A percentile compares a stretch with the other conserved stretches of the same genome.
Evolutionary conservation across 2,329 filamentous ascomycete species (phyloP).

Genomic region (Aspergillus neotritici): DNA sequence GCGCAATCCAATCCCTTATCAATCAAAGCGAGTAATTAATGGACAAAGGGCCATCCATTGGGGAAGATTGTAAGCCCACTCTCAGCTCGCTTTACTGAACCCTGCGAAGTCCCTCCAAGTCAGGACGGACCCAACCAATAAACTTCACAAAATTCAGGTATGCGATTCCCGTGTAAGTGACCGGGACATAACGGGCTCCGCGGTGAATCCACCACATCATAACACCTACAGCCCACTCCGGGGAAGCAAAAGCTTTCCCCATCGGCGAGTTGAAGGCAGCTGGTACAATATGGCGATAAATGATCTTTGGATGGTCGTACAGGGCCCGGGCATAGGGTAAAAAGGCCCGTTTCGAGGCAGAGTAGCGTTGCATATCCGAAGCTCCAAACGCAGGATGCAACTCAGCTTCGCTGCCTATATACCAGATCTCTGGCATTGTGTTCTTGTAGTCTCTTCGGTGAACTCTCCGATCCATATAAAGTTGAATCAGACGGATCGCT

Average conservation of each 20-base stretch:
- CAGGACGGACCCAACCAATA: slow-evolving; percentile 3
- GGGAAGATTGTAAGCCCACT: too few relatives aligned
- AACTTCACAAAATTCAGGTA: slow-evolving; percentile 15
- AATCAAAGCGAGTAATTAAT: too few relatives aligned
- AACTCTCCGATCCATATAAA: slow-evolving; percentile 6
- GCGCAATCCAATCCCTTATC: too few relatives aligned
- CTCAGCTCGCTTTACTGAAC: too few relatives aligned
- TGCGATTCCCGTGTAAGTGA: slow-evolving; percentile 12
- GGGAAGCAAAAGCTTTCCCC: slow-evolving; percentile 6
- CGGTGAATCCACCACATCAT: slow-evolving; percentile 17
- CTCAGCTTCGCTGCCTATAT: slow-evolving; percentile 13
- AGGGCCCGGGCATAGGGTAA: slow-evolving; percentile 14
- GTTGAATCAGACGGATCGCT: slow-evolving; percentile 5
- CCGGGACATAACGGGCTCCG: slow-evolving; percentile 14
- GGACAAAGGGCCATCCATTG: too few relatives aligned
- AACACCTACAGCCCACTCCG: slow-evolving; percentile 9
- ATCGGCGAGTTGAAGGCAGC: slow-evolving; percentile 7
- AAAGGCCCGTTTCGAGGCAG: slow-evolving; percentile 9
- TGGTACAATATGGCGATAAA: slow-evolving; percentile 15
- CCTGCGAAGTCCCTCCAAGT: too few relatives aligned
- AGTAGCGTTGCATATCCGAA: slow-evolving; percentile 5
- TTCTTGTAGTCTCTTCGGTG: not conserved
- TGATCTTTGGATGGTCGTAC: slow-evolving; percentile 9
- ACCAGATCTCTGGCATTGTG: slow-evolving; percentile 15
- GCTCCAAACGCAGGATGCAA: slow-evolving; percentile 6